phyloP scores from a whole-genome alignment of 2,329 filamentous ascomycete species.

The Phaeoacremonium minimum region DNA sequence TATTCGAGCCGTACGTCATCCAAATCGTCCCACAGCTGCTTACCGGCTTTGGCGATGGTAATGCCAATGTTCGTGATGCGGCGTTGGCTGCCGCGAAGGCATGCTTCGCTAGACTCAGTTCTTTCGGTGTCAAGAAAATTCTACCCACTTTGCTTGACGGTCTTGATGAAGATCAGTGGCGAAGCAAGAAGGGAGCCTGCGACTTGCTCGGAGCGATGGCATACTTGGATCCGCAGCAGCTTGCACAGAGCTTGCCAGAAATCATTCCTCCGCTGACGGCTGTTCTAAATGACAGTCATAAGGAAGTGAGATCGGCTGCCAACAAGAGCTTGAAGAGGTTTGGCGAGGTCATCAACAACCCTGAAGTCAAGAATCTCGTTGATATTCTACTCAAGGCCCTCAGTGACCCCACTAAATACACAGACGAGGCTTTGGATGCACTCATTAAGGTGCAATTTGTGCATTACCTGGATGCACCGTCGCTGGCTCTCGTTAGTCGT shows the following conservation, averaged over 20 bases:
- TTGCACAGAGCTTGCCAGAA: slow-evolving; percentile 86
- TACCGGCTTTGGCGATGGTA: slow-evolving; percentile 82
- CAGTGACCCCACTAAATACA: slow-evolving; percentile 95
- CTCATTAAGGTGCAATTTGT: slow-evolving; percentile 98
- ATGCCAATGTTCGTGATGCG: slow-evolving; percentile 84
- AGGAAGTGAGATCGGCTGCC: slow-evolving; percentile 86
- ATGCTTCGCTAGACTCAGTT: slow-evolving; percentile 89
- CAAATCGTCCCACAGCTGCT: slow-evolving; percentile 91
- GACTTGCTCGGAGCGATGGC: slow-evolving; percentile 97
- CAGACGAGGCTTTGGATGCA: slow-evolving; percentile 86
- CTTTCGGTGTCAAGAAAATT: slow-evolving; percentile 92
- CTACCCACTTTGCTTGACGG: slow-evolving; percentile 87
- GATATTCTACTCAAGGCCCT: slow-evolving; percentile 90
- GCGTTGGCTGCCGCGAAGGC: slow-evolving; percentile 91
- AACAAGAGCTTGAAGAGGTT: slow-evolving; percentile 97
- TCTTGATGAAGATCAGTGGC: slow-evolving; percentile 93
- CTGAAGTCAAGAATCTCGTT: slow-evolving; percentile 91
- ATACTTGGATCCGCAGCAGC: slow-evolving; percentile 91
- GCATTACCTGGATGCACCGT: slow-evolving; percentile 96
- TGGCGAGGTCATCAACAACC: slow-evolving; percentile 96
- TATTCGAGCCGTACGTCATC: slow-evolving; percentile 96
- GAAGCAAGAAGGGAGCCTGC: slow-evolving; percentile 96
- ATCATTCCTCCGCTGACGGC: slow-evolving; percentile 95
- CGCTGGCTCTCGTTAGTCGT: slow-evolving; percentile 87
- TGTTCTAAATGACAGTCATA: slow-evolving; percentile 95